Evolutionary conservation across 495 filamentous ascomycete genomes (phyloP).

Genomic region (Elaphomyces granulatus): DNA sequence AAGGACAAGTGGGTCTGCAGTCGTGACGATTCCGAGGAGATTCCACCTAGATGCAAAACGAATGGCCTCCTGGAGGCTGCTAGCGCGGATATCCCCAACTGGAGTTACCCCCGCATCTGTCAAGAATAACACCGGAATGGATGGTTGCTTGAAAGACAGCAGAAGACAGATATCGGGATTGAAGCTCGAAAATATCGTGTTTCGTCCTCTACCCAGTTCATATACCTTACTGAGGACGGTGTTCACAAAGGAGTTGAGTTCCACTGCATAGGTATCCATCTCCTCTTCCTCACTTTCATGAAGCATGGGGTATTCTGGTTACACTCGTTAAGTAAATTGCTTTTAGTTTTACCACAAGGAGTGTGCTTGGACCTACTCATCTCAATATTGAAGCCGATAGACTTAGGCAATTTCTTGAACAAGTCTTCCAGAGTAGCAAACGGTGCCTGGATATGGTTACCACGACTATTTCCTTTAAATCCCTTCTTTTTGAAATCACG

Average conservation of each 20-base stretch:
- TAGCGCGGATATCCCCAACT: constrained; percentile 81
- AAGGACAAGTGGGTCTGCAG: constrained; percentile 70
- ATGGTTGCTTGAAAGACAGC: constrained; percentile 90
- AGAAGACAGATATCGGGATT: constrained; percentile 93
- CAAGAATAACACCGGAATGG: constrained; percentile 86
- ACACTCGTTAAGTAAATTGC: too few species aligned
- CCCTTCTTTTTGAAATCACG: constrained; percentile 85
- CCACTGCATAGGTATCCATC: constrained; percentile 95
- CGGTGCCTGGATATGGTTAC: constrained; percentile 82
- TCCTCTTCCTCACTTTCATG: constrained; percentile 85
- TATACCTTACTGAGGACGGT: constrained; percentile 83
- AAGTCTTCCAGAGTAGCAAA: constrained; percentile 93
- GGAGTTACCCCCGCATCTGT: constrained; percentile 66
- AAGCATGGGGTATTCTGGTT: constrained; percentile 83
- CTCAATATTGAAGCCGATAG: constrained; percentile 93
- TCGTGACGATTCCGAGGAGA: constrained; percentile 73
- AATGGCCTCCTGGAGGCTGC: constrained; percentile 86
- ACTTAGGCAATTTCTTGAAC: constrained; percentile 66
- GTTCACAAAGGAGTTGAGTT: constrained; percentile 95
- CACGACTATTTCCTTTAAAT: constrained; percentile 90
- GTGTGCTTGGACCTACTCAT: constrained; percentile 46
- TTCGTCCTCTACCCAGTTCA: constrained; percentile 51
- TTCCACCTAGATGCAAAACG: constrained; percentile 93
- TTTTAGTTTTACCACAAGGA: constrained; percentile 13
- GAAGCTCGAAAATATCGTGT: constrained; percentile 92